A percentile compares a stretch with the other conserved stretches of the same genome.
These are phyloP conservation scores for Chytriomyces sp. DNA, from an alignment of 192 early-diverging fungal species.

Conservation along the genomic window DNA sequence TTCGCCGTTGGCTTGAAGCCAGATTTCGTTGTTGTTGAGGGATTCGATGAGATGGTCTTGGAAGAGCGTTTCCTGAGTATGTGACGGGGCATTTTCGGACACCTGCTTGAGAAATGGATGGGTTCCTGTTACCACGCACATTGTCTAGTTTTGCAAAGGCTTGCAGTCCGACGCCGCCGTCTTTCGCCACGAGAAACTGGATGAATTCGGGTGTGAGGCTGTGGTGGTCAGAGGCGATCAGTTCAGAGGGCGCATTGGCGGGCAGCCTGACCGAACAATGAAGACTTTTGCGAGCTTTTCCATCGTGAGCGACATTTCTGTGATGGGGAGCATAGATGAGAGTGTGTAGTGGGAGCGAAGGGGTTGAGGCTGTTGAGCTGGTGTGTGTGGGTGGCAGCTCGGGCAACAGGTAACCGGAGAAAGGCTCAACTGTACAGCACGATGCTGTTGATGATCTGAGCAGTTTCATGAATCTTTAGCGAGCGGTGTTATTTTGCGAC, in stretches of 20 bases:
- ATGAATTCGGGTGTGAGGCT: conserved; percentile 63
- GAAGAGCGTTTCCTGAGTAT: conserved; percentile 59
- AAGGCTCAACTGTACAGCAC: conserved; percentile 33
- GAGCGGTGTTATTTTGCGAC: background rate
- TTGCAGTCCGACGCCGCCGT: conserved; percentile 59
- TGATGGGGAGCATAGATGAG: background rate
- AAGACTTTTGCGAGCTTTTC: conserved; percentile 74
- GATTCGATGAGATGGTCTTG: conserved; percentile 71
- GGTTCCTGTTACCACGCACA: conserved; percentile 21
- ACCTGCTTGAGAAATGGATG: background rate
- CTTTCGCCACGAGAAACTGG: conserved; percentile 69
- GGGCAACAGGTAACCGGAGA: background rate
- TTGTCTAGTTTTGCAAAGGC: conserved; percentile 55
- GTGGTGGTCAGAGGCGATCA: background rate
- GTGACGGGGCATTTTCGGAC: background rate
- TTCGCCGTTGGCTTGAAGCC: conserved; percentile 68
- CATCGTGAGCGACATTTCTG: conserved; percentile 62
- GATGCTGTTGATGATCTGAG: conserved; percentile 34
- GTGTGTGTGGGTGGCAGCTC: background rate
- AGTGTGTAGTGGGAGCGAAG: background rate
- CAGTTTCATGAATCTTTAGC: conserved; percentile 27
- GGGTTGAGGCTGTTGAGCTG: background rate
- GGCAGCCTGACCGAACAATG: conserved; percentile 52
- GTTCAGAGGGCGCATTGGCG: background rate
- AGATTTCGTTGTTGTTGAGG: conserved; percentile 69